Percentiles rank a stretch among this genome's conserved stretches.
Conservation (phyloP, 495 filamentous ascomycete genomes). For the Annulohypoxylon bovei region DNA sequence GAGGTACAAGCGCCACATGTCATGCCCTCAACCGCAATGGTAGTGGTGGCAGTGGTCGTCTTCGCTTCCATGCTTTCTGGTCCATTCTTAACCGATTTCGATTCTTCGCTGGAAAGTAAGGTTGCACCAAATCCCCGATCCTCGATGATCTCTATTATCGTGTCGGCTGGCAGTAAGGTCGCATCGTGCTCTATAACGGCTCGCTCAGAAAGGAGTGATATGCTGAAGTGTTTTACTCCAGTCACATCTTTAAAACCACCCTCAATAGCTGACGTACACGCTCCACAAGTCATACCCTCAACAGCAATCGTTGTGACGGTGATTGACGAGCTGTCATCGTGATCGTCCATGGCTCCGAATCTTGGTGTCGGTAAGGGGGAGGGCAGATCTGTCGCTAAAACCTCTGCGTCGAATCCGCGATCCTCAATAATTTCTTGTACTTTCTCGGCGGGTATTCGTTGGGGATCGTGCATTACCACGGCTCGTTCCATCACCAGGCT, state of each 20-base stretch:
- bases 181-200: constrained; percentile 90
- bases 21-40: constrained; percentile 93
- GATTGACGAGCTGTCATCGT: constrained; percentile 47
- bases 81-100: constrained; percentile 48
- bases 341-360: constrained; percentile 32
- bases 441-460: constrained; percentile 73
- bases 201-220: constrained; percentile 90
- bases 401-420: constrained; percentile 90
- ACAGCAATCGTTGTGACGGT: constrained; percentile 84
- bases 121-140: constrained; percentile 91
- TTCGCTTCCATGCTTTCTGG: constrained; percentile 24
- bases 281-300: constrained; percentile 96
- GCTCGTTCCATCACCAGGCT: constrained; percentile 93
- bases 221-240: constrained; percentile 87
- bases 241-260: constrained; percentile 79
- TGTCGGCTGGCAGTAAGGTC: constrained; percentile 69
- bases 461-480: constrained; percentile 87
- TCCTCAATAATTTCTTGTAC: constrained; percentile 91
- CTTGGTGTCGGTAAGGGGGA: constrained; percentile 50
- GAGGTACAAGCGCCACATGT: constrained; percentile 96
- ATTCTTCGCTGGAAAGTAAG: constrained; percentile 66
- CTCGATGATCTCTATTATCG: constrained; percentile 84
- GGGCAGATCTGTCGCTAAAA: constrained; percentile 82
- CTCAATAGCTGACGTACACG: constrained; percentile 92
- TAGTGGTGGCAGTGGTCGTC: constrained; percentile 70